Evolutionary conservation across 768 basidiomycete genomes (phyloP).

Genomic region (Leccinum variicolor): DNA sequence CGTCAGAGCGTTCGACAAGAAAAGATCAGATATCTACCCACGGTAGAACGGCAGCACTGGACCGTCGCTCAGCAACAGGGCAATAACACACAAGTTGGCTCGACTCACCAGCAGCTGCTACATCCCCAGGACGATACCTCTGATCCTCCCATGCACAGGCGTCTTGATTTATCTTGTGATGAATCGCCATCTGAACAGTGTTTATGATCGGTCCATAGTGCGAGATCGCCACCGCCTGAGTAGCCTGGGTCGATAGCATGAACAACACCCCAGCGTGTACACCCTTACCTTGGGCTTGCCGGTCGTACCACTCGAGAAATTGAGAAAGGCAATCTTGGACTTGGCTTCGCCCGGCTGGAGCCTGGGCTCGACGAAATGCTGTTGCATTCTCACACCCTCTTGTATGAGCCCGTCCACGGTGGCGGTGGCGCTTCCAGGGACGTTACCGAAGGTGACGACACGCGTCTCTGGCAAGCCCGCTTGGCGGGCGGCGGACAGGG

Average conservation of each 20-base stretch:
- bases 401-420: conserved; percentile 50
- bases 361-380: conserved; percentile 42
- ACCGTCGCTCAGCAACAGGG: conserved; percentile 7
- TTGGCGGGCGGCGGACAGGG: conserved; percentile 28
- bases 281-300: conserved; percentile 39
- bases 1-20: conserved; percentile 9
- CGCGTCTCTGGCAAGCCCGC: conserved; percentile 30
- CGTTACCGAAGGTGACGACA: conserved; percentile 26
- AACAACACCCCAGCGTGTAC: background rate
- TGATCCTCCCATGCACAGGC: conserved; percentile 36
- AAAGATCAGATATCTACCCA: conserved; percentile 30
- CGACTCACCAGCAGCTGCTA: conserved; percentile 52
- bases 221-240: conserved; percentile 61
- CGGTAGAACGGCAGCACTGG: conserved; percentile 61
- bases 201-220: conserved; percentile 67
- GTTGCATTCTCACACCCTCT: conserved; percentile 35
- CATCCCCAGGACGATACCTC: conserved; percentile 52
- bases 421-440: conserved; percentile 6
- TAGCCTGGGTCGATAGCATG: background rate
- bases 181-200: conserved; percentile 54
- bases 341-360: conserved; percentile 57
- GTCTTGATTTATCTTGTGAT: conserved; percentile 43
- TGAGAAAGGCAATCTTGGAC: conserved; percentile 61
- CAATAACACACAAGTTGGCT: background rate
- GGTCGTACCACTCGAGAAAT: conserved; percentile 76